phyloP scores from a whole-genome alignment of 805 yeast genomes.

The Starmerella apis region DNA sequence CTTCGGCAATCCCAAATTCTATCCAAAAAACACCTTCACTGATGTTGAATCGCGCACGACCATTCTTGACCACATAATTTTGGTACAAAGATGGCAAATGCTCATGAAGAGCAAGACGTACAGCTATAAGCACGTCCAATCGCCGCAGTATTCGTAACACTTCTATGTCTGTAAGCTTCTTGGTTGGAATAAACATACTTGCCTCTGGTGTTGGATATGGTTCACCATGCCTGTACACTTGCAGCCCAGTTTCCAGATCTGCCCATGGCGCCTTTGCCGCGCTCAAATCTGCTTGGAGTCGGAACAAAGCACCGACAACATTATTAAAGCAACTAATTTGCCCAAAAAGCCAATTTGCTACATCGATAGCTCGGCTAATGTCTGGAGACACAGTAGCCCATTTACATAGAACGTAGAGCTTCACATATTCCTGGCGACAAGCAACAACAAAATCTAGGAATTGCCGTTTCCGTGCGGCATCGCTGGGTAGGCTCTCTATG shows the following conservation, averaged over 20 bases:
- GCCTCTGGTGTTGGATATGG: conserved; percentile 53
- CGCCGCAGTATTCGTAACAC: conserved; percentile 53
- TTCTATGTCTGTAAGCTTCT: conserved; percentile 44
- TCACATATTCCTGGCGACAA: conserved; percentile 71
- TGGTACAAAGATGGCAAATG: conserved; percentile 54
- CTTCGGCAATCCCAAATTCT: conserved; percentile 66
- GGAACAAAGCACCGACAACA: conserved; percentile 54
- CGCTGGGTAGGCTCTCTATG: conserved; percentile 46
- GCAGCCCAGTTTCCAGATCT: conserved; percentile 76
- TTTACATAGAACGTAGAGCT: conserved; percentile 73
- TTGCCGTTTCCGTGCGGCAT: conserved; percentile 53
- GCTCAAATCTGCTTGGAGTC: conserved; percentile 57
- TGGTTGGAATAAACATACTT: conserved; percentile 36
- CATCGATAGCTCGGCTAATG: conserved; percentile 67
- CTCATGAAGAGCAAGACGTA: conserved; percentile 56
- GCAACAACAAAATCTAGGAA: conserved; percentile 59
- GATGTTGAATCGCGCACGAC: conserved; percentile 58
- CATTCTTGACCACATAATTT: conserved; percentile 59
- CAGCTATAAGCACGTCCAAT: conserved; percentile 60
- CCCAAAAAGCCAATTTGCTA: conserved; percentile 75
- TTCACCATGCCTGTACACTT: conserved; percentile 66
- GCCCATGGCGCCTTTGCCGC: conserved; percentile 91
- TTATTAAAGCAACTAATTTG: conserved; percentile 61
- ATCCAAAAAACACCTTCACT: conserved; percentile 53
- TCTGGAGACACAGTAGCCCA: conserved; percentile 74